Percentiles rank a stretch among this genome's conserved stretches.
These are phyloP conservation scores for Geotrichum klebahnii DNA, from an alignment of 1,139 yeast species.

Conservation along the genomic window DNA sequence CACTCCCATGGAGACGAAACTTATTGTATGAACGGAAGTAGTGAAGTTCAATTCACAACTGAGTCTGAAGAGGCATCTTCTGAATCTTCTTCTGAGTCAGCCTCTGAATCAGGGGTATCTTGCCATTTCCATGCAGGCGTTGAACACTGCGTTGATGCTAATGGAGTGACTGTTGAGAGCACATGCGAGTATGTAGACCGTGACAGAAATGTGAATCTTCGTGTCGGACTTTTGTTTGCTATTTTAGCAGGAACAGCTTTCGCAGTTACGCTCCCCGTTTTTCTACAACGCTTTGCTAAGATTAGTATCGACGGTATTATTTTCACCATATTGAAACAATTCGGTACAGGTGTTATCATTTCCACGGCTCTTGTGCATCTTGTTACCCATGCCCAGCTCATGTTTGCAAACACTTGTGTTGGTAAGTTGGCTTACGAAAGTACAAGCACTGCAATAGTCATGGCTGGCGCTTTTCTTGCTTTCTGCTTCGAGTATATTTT, in stretches of 20 bases:
- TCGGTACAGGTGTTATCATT: constrained; percentile 88
- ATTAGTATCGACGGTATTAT: constrained; percentile 31
- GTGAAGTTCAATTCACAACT: constrained; percentile 11
- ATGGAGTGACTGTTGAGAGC: constrained; percentile 24
- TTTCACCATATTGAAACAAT: constrained; percentile 39
- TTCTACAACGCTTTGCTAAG: constrained; percentile 29
- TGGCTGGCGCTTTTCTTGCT: constrained; percentile 40
- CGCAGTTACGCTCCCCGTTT: constrained; percentile 37
- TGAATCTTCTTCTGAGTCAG: constrained; percentile 23
- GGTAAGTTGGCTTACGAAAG: constrained; percentile 46
- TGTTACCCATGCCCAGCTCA: constrained; percentile 68
- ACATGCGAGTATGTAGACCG: constrained; percentile 28
- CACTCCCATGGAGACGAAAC: constrained; percentile 5
- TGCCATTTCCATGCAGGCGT: constrained; percentile 46
- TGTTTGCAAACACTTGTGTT: constrained; percentile 51
- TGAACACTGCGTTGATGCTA: constrained; percentile 40
- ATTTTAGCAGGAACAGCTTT: constrained; percentile 38
- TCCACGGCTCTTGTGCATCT: constrained; percentile 87
- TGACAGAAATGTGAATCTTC: constrained; percentile 36
- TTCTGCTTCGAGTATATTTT: constrained; percentile 37
- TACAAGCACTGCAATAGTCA: constrained; percentile 38
- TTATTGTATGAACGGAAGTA: constrained; percentile 11
- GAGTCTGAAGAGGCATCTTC: constrained; percentile 30
- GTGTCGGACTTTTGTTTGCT: constrained; percentile 39
- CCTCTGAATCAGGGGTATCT: constrained; percentile 7